Conservation (phyloP, 129 eudicot species). For the Heracleum sosnowskyi region DNA sequence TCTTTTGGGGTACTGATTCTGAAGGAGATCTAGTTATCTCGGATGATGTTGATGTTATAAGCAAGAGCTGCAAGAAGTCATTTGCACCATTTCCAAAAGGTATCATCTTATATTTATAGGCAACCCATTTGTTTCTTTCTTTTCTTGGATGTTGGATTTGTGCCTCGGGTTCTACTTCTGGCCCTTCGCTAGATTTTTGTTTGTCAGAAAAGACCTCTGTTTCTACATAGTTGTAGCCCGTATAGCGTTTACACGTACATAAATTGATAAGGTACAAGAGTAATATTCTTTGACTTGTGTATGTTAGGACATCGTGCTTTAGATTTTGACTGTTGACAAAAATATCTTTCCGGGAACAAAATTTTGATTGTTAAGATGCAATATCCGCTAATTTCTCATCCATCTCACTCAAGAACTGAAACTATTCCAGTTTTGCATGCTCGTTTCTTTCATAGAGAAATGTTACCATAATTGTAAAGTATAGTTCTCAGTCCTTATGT, state of each 20-base stretch:
- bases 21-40: slow-evolving; percentile 83
- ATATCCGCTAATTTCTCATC: background rate
- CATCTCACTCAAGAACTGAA: background rate
- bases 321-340: background rate
- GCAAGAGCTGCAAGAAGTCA: slow-evolving; percentile 88
- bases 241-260: background rate
- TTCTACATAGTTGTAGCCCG: background rate
- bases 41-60: slow-evolving; percentile 67
- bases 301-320: background rate
- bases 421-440: background rate
- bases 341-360: background rate
- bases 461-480: background rate
- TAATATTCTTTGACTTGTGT: background rate
- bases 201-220: background rate
- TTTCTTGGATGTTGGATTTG: background rate
- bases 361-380: background rate
- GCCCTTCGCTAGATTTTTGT: background rate
- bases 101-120: slow-evolving; percentile 10
- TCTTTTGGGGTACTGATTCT: slow-evolving; percentile 92
- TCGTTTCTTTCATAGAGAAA: background rate
- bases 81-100: slow-evolving; percentile 98
- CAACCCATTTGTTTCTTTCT: background rate
- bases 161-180: background rate
- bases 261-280: background rate
- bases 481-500: background rate